Evolutionary conservation across 148 eudicot species (phyloP), one percentile per base, ranked within the genome.

Genomic region (Beta vulgaris): DNA sequence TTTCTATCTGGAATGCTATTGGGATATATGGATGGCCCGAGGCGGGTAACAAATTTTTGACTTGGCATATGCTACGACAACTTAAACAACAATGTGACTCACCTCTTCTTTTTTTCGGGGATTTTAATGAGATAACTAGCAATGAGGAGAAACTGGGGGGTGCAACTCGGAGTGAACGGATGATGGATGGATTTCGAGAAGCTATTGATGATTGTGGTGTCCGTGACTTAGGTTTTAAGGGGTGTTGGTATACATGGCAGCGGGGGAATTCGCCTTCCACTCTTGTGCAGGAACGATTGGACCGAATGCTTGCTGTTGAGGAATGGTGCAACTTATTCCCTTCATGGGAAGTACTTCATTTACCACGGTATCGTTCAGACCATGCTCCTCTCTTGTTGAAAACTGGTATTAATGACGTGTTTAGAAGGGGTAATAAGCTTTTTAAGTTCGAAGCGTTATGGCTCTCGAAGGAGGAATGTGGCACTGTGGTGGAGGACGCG

Each of bases 361-460:
- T 28, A 5, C 18, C 36, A 0, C 29, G 9, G 0, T 29, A 10
- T 31, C 7, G 5, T 0, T 61, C 65, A 1, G 65, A 61, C 39
- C 65, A 29, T 31, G 65, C 65, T 12, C 65, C 65, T 4, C 29
- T 61, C 29, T 2, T 61, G 18, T 14, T 61, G 3, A 2, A 2
- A 0, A 10, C 37, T 15, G 2, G 14, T 2, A 7, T 0, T 3
- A 0, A 14, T 3, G 0, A 0, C 4, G 6, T 7, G 21, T 37
- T 0, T 1, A 11, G 37, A 16, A 7, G 65, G 0, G 2, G 1
- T 1, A 0, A 12, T 2, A 59, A 59, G 35, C 35, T 8, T 8
- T 25, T 29, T 28, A 29, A 16, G 18, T 59, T 59, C 2, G 32
- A 59, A 9, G 21, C 57, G 0, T 28, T 25, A 6, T 59, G 34